Evolutionary conservation across 1,139 yeast species (phyloP), one percentile per base, ranked within the genome.

Genomic region (Hyphopichia wangnamkhiaoensis): DNA sequence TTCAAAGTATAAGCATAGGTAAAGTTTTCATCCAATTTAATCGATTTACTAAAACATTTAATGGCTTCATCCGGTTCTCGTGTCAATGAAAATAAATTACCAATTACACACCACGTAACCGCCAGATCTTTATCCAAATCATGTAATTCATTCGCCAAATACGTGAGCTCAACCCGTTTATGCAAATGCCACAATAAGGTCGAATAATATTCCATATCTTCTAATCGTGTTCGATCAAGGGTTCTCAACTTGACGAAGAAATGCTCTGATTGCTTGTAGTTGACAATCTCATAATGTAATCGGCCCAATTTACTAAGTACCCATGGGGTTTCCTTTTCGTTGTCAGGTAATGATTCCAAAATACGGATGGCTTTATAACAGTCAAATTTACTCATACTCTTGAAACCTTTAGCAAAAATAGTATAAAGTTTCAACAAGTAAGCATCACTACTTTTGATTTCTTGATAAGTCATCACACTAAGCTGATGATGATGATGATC

Each of bases 161-260:
- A 82, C 17, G 95, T 83, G 37, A 93, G 69, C 42, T 84, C 93
- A n/a, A 81, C 79, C 42, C 86, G 91, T 50, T 84, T 84, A 43
- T 86, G 90, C 39, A 90, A 65, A 64, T 93, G 98, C 99, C 99
- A 93, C 43, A 93, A 70, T 27, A 90, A 67, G 0, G 98, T 93
- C 1, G 96, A 88, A 55, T 80, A 90, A 53, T 83, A 81, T 55
- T 93, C 98, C 95, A 93, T 89, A 56, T 90, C 98, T 44, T 81
- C 82, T 20, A 84, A 59, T 41, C 98, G 71, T n/a, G 93, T 85
- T 33, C 94, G 77, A 60, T 90, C 96, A 18, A 82, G 45, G 40
- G 66, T 67, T 37, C 96, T 74, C 40, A 93, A 68, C 49, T 73
- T 73, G 23, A 68, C 64, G 53, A 87, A 93, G 50, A 76, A 82